phyloP scores from a whole-genome alignment of 2,329 filamentous ascomycete species.

The Hirsutella minnesotensis region DNA sequence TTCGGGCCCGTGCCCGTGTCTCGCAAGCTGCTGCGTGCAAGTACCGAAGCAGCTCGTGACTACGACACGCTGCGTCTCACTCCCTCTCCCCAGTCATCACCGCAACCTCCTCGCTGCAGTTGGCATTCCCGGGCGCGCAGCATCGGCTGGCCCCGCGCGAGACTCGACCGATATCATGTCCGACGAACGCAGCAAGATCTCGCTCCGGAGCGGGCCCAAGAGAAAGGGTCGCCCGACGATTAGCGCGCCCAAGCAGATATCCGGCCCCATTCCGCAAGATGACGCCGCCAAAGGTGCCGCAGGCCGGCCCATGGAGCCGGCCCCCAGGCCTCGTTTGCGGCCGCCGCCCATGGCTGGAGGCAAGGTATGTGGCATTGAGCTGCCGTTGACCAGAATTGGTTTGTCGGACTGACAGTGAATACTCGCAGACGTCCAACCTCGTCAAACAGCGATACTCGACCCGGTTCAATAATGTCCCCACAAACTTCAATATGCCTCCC shows the following conservation, averaged over 20 bases:
- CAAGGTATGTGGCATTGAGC: constrained; percentile 30
- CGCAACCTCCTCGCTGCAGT: background rate
- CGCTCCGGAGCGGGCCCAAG: constrained; percentile 48
- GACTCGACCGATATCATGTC: constrained; percentile 34
- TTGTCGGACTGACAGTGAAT: constrained; percentile 7
- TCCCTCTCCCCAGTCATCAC: background rate
- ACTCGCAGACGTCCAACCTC: constrained; percentile 56
- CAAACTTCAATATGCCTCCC: constrained; percentile 42
- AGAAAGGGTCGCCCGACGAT: constrained; percentile 49
- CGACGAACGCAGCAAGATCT: constrained; percentile 50
- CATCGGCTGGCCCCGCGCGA: background rate
- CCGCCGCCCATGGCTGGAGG: constrained; percentile 40
- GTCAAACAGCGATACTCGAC: constrained; percentile 94
- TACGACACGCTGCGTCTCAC: too few relatives aligned
- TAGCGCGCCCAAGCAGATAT: constrained; percentile 52
- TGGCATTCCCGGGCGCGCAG: background rate
- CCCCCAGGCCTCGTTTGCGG: constrained; percentile 28
- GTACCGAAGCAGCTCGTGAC: too few relatives aligned
- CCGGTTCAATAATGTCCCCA: constrained; percentile 68
- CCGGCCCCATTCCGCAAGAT: constrained; percentile 44
- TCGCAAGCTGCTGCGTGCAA: too few relatives aligned
- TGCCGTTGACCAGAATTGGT: background rate
- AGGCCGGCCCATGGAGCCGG: constrained; percentile 12
- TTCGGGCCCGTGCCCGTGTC: too few relatives aligned
- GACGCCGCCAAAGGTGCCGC: constrained; percentile 16